These are phyloP conservation scores for Celoporthe dispersa DNA, from an alignment of 2,329 filamentous ascomycete species.

Conservation along the genomic window DNA sequence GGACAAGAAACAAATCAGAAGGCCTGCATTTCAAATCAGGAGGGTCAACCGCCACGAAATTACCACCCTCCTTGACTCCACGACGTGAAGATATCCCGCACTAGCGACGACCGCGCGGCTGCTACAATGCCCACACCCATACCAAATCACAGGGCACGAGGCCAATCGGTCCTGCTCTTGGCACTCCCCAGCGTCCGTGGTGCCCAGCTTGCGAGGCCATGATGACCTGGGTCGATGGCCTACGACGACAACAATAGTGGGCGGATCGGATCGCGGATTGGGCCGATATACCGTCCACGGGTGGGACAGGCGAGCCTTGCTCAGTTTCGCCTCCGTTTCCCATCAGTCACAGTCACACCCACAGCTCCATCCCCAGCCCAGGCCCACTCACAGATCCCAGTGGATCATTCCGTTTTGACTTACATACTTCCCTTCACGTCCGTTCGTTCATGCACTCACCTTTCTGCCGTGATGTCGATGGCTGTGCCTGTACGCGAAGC, in stretches of 20 bases:
- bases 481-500: slow-evolving; percentile 4
- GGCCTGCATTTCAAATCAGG: slow-evolving; percentile 27
- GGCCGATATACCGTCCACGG: background rate
- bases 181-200: background rate
- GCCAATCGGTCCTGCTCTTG: slow-evolving; percentile 3
- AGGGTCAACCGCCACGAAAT: background rate
- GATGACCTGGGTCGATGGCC: background rate
- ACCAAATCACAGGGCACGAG: background rate
- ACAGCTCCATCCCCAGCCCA: background rate
- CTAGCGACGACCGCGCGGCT: slow-evolving; percentile 5
- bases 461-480: slow-evolving; percentile 22
- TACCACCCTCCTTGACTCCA: slow-evolving; percentile 3
- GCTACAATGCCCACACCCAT: slow-evolving; percentile 11
- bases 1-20: slow-evolving; percentile 25
- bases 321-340: slow-evolving; percentile 30
- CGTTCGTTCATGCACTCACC: background rate
- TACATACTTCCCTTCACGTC: slow-evolving; percentile 1
- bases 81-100: slow-evolving; percentile 11
- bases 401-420: slow-evolving; percentile 19
- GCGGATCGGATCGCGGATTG: background rate
- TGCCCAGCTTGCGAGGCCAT: background rate
- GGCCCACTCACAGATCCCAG: background rate
- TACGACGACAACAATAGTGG: background rate
- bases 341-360: background rate
- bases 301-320: slow-evolving; percentile 9